A percentile compares a stretch with the other conserved stretches of the same genome.
Conservation (phyloP, 257 asterid species). For the Ocimum tenuiflorum region DNA sequence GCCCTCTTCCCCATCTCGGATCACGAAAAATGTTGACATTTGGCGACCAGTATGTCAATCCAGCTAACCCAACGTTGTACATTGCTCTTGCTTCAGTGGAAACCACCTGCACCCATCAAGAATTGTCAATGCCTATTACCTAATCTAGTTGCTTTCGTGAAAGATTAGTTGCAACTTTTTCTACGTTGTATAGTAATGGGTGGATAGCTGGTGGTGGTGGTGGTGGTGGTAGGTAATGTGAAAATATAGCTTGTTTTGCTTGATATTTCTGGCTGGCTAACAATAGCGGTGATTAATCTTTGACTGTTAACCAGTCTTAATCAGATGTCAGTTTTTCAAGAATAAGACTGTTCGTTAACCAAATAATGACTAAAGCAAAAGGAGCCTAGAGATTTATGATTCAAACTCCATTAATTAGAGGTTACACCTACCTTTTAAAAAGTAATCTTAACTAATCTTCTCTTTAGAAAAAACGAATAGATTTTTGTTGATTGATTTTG, state of each 20-base stretch:
- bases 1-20: constrained; percentile 99
- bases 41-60: constrained; percentile 93
- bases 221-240: neutral
- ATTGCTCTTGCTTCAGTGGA: constrained; percentile 96
- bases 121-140: neutral
- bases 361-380: constrained; percentile 17
- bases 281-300: constrained; percentile 5
- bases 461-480: constrained; percentile 3
- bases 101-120: constrained; percentile 52
- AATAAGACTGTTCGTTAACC: neutral
- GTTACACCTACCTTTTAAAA: constrained; percentile 22
- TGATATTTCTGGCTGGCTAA: neutral
- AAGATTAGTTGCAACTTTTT: constrained; percentile 10
- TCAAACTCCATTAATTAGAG: constrained; percentile 18
- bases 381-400: constrained; percentile 7
- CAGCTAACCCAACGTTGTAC: constrained; percentile 87
- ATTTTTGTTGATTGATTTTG: neutral
- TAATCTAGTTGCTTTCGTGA: neutral
- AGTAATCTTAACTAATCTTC: constrained; percentile 8
- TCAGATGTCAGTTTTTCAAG: constrained; percentile 14
- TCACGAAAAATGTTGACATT: constrained; percentile 85
- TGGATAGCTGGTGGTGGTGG: no score
- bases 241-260: neutral
- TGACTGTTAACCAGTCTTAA: constrained; percentile 23
- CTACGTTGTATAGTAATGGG: no score